Percentiles rank a stretch among this genome's conserved stretches.
phyloP scores from a whole-genome alignment of 441 rosid genomes.

The Oxalis stricta region DNA sequence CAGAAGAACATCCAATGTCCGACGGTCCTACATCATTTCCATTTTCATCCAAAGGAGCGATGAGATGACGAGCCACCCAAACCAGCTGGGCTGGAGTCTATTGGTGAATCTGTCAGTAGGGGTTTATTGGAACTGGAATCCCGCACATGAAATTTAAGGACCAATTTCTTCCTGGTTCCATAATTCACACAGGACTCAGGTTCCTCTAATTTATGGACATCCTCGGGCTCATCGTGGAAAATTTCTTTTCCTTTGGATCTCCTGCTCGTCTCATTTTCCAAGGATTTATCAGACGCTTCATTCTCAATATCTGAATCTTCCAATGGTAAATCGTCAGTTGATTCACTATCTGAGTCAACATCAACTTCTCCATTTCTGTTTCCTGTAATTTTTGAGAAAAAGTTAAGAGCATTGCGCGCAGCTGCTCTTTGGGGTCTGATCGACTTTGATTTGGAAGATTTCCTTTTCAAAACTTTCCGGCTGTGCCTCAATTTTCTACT shows the following conservation, averaged over 20 bases:
- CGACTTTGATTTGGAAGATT: slow-evolving; percentile 53
- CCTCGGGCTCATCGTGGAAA: slow-evolving; percentile 36
- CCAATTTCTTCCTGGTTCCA: slow-evolving; percentile 49
- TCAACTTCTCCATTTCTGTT: slow-evolving; percentile 69
- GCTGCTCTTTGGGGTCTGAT: slow-evolving; percentile 91
- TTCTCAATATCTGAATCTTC: slow-evolving; percentile 47
- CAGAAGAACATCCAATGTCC: slow-evolving; percentile 19
- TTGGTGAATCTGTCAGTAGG: slow-evolving; percentile 19
- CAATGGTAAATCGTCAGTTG: slow-evolving; percentile 57
- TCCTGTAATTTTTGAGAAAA: slow-evolving; percentile 79
- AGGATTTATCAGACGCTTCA: slow-evolving; percentile 50
- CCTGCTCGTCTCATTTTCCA: slow-evolving; percentile 33
- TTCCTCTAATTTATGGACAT: slow-evolving; percentile 23
- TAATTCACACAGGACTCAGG: slow-evolving; percentile 31
- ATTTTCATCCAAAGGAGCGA: slow-evolving; percentile 20
- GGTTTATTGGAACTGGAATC: slow-evolving; percentile 43
- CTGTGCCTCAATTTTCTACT: slow-evolving; percentile 42
- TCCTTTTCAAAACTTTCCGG: slow-evolving; percentile 40
- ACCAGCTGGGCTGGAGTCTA: slow-evolving; percentile 13
- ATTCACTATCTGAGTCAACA: slow-evolving; percentile 46
- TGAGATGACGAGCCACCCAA: slow-evolving; percentile 36
- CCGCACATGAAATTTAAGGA: slow-evolving; percentile 62
- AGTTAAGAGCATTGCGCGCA: slow-evolving; percentile 81
- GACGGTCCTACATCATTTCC: slow-evolving; percentile 15
- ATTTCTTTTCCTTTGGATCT: slow-evolving; percentile 64